Base-by-base conservation (phyloP, 2,329 filamentous ascomycete genomes). In the Geosmithia morbida region DNA sequence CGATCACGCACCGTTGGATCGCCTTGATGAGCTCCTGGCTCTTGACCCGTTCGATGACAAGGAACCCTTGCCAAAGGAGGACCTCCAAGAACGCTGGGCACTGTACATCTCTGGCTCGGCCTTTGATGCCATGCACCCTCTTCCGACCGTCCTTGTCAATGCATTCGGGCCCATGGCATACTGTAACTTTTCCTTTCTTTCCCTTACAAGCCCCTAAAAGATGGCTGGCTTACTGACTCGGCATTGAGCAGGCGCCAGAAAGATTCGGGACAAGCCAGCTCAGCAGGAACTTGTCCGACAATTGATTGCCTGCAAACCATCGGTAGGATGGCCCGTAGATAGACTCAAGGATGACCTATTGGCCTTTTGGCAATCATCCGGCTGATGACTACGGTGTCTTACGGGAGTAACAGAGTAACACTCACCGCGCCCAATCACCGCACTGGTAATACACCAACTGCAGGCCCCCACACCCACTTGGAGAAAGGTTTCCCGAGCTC, bases 91-190 rank as follows among this genome's bases (percentile, higher is more conserved):
- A 11, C 46, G 48, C 0, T 56, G 62, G 14, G 66, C 67, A 0
- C 51, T 61, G 0, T 58, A 66, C 2, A 58, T 72, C 2, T 71
- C 67, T 47, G 67, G 67, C 2, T 58, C 70, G 13, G 65, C 69
- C 0, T 68, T 71, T 44, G 68, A 68, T 0, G 58, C 65, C n/a
- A 63, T 64, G 6, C 64, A 37, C 33, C 33, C 33, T 37, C 3
- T 59, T 5, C 57, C 65, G 0, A 54, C 68, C 0, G 67, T 71
- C 2, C 55, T 69, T 5, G 66, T 73, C 3, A 72, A 73, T 49
- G 59, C 66, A 2, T 72, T 72, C 51, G 70, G 69, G 0, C 69
- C 69, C 14, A 69, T 72, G 26, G 58, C 64, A 2, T 71, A 65
- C 46, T 70, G 69, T 70, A 52, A 55, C 64, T 57, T 2, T 19